A percentile compares a stretch with the other conserved stretches of the same genome.
Conservation (phyloP, 495 filamentous ascomycete species). For the Neurospora sp. region DNA sequence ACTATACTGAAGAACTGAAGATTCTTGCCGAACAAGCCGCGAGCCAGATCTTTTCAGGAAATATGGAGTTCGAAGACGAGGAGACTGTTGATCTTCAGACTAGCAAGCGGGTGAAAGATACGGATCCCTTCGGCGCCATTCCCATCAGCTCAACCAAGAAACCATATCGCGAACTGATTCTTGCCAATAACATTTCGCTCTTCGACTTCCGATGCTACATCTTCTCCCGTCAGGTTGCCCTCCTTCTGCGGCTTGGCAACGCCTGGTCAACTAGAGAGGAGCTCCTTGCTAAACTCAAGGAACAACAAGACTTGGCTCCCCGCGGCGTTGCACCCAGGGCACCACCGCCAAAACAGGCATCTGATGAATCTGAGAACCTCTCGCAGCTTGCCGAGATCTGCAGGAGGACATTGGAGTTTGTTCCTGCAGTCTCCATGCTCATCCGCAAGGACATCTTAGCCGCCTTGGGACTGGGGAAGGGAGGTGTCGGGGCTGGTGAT, state of each 20-base stretch:
- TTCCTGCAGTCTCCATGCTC: slow-evolving; percentile 64
- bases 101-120: slow-evolving; percentile 16
- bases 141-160: slow-evolving; percentile 69
- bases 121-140: slow-evolving; percentile 36
- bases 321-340: slow-evolving; percentile 41
- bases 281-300: slow-evolving; percentile 46
- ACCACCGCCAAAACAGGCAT: slow-evolving; percentile 28
- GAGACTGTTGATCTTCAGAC: slow-evolving; percentile 39
- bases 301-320: slow-evolving; percentile 42
- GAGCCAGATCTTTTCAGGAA: slow-evolving; percentile 19
- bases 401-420: slow-evolving; percentile 65
- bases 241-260: slow-evolving; percentile 77
- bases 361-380: slow-evolving; percentile 63
- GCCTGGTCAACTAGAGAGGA: slow-evolving; percentile 46
- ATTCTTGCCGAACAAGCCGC: slow-evolving; percentile 42
- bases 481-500: slow-evolving; percentile 13
- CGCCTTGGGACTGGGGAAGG: slow-evolving; percentile 26
- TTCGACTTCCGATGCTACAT: slow-evolving; percentile 96
- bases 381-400: slow-evolving; percentile 71
- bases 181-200: slow-evolving; percentile 92
- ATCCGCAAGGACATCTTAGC: slow-evolving; percentile 64
- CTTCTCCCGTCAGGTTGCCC: slow-evolving; percentile 76
- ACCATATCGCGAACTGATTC: slow-evolving; percentile 81
- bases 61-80: slow-evolving; percentile 33
- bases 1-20: slow-evolving; percentile 62